phyloP scores from a whole-genome alignment of 225 moss, liverwort and hornwort genomes.

The Ulota crispa region DNA sequence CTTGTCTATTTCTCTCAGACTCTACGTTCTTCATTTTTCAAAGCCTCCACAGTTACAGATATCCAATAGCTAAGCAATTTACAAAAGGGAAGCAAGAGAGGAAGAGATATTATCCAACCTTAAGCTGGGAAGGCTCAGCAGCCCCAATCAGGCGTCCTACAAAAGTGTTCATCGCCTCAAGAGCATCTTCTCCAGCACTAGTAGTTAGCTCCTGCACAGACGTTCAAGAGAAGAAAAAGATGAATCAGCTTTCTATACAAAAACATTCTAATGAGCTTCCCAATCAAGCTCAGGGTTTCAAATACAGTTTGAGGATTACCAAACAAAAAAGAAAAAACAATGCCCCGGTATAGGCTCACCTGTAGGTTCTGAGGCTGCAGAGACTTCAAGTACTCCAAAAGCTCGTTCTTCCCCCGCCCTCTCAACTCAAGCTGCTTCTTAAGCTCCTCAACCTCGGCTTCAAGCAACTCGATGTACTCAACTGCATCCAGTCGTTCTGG shows the following conservation, averaged over 20 bases:
- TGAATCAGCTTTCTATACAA: background rate
- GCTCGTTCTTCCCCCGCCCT: slow-evolving; percentile 73
- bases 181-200: slow-evolving; percentile 93
- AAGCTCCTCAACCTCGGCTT: slow-evolving; percentile 81
- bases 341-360: slow-evolving; percentile 23
- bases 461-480: slow-evolving; percentile 89
- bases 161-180: slow-evolving; percentile 97
- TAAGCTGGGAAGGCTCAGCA: slow-evolving; percentile 72
- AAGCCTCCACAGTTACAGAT: background rate
- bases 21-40: background rate
- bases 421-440: slow-evolving; percentile 73
- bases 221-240: background rate
- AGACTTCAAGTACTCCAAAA: slow-evolving; percentile 81
- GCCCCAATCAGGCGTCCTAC: slow-evolving; percentile 80
- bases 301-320: background rate
- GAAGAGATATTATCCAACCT: slow-evolving; percentile 41
- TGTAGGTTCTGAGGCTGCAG: slow-evolving; percentile 89
- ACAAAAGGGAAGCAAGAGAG: background rate
- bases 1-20: no score
- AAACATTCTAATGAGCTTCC: background rate
- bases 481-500: slow-evolving; percentile 71
- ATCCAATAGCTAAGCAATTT: background rate
- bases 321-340: background rate
- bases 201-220: slow-evolving; percentile 70
- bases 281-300: background rate